A percentile compares a stretch with the other conserved stretches of the same genome.
phyloP scores from a whole-genome alignment of 73 alveolate species.

The Paramecium biaurelia region DNA sequence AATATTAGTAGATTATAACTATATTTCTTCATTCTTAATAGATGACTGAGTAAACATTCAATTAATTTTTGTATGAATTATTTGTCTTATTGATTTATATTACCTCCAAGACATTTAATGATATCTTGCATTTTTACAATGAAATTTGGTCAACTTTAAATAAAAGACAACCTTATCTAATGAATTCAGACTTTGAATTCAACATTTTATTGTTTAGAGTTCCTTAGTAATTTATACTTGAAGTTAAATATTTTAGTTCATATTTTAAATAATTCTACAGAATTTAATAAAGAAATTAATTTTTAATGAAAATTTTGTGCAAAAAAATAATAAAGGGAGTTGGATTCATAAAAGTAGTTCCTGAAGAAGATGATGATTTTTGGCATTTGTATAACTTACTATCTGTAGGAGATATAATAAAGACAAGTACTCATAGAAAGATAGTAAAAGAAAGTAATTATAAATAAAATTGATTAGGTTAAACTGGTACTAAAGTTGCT shows the following conservation, averaged over 20 bases:
- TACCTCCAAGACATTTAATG: background rate
- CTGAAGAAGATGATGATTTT: constrained; percentile 55
- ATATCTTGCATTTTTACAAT: background rate
- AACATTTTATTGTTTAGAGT: background rate
- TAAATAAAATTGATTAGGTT: background rate
- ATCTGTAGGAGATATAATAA: constrained; percentile 43
- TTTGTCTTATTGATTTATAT: background rate
- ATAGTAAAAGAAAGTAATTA: constrained; percentile 41
- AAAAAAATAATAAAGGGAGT: constrained; percentile 31
- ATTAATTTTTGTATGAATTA: background rate
- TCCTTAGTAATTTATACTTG: background rate
- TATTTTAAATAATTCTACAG: background rate
- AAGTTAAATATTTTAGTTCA: background rate
- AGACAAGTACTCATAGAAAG: constrained; percentile 52
- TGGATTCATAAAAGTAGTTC: constrained; percentile 39
- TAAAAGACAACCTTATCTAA: background rate
- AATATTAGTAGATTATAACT: background rate
- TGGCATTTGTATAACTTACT: constrained; percentile 53
- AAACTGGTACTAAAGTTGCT: constrained; percentile 39
- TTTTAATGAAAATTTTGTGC: background rate
- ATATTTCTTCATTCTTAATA: background rate
- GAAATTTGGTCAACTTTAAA: background rate
- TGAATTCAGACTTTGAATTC: background rate
- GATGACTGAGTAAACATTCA: background rate
- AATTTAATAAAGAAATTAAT: background rate